Percentiles rank a stretch among this genome's conserved stretches.
Conservation (phyloP, 495 filamentous ascomycete species). For the Daldinia concentrica region DNA sequence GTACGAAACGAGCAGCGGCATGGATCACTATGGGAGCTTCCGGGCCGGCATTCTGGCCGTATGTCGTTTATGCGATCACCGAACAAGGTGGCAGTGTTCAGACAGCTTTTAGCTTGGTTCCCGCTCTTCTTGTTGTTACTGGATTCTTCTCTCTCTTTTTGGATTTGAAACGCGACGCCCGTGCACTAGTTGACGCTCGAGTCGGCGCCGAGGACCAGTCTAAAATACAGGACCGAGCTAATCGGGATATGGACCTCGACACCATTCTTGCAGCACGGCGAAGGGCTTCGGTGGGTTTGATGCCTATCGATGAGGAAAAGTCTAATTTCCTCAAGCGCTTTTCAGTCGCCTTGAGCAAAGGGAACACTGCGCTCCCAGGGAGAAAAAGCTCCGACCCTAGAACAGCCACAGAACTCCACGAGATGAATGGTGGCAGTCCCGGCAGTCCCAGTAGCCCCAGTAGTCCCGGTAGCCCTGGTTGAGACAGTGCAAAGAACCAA, state of each 20-base stretch:
- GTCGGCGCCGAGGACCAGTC: constrained; percentile 42
- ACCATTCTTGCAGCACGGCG: constrained; percentile 46
- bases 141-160: constrained; percentile 53
- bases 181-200: constrained; percentile 51
- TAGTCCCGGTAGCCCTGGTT: constrained; percentile 14
- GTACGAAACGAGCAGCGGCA: constrained; percentile 74
- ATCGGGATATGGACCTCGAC: constrained; percentile 43
- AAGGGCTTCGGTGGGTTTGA: constrained; percentile 31
- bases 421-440: constrained; percentile 16
- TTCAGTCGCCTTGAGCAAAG: constrained; percentile 37
- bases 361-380: constrained; percentile 18
- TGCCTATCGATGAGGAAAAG: constrained; percentile 33
- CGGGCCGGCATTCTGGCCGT: constrained; percentile 73
- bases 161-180: constrained; percentile 50
- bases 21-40: constrained; percentile 72
- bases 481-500: constrained; percentile 1
- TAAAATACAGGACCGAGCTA: constrained; percentile 45
- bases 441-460: not conserved
- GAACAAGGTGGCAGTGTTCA: constrained; percentile 46
- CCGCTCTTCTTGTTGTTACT: constrained; percentile 47
- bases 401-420: constrained; percentile 31
- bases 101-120: constrained; percentile 48
- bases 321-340: constrained; percentile 35
- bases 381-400: constrained; percentile 30
- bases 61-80: constrained; percentile 61